Evolutionary conservation across 192 early-diverging fungal genomes (phyloP), one percentile per base, ranked within the genome.

Genomic region (Coemansia sp.): DNA sequence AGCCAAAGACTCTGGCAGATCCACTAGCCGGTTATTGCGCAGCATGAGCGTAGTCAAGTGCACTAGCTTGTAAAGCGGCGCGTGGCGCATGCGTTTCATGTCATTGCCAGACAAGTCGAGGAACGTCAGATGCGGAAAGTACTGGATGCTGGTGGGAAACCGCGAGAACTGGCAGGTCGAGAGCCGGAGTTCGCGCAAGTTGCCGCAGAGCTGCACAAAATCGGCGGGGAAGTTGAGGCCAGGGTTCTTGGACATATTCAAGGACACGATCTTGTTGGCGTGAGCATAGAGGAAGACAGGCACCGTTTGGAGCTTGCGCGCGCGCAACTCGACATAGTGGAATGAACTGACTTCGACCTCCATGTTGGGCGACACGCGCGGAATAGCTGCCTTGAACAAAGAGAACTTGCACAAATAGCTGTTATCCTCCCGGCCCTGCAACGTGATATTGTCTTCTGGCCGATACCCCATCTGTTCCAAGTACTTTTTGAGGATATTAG

Each of bases 191-290:
- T 89, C 86, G 11, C 88, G 78, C 43, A 95, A 67, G 32, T 82
- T 85, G 10, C 72, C 85, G 42, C 93, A 92, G 47, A 88, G 84
- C 83, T 93, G 91, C 28, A 90, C 87, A 75, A 96, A 93, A 66
- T 95, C 93, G 39, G 90, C 72, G 14, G 95, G 94, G 11, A 96
- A 75, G 53, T 94, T 92, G 55, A 96, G 85, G 42, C 90, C 77
- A 19, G 90, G 87, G 73, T 94, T 95, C 50, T 89, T 86, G 59
- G 93, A 94, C 53, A 95, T 82, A 70, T 96, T 89, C n/a, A 96
- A 85, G 17, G 87, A 86, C 6, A 86, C 78, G 38, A 95, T 94
- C 32, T 88, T 85, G 76, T 82, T 85, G 16, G 92, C 91, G 23
- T 91, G 86, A 2, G 82, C 84, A 58, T 89, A 91, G 21, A 94